phyloP scores from a whole-genome alignment of 2,329 filamentous ascomycete genomes.

The Didymella lethalis region DNA sequence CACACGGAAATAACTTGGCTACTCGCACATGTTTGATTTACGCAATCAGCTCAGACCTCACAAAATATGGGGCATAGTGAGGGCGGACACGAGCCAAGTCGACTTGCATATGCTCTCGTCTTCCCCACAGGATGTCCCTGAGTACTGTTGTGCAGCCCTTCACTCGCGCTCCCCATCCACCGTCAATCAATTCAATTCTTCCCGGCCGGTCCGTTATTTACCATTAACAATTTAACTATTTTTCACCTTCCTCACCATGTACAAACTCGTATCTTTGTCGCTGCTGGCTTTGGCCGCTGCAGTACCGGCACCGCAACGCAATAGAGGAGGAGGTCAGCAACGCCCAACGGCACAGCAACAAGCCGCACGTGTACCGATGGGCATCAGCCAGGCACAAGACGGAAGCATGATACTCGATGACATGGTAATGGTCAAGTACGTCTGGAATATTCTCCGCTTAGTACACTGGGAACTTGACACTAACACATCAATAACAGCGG shows the following conservation, averaged over 20 bases:
- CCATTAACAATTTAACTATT: not conserved
- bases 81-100: slow-evolving; percentile 2
- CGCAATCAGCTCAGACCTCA: slow-evolving; percentile 3
- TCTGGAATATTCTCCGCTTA: not conserved
- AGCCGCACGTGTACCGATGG: slow-evolving; percentile 47
- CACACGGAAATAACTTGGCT: slow-evolving; percentile 17
- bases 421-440: slow-evolving; percentile 56
- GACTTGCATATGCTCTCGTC: slow-evolving; percentile 8
- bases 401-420: slow-evolving; percentile 65
- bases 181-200: slow-evolving; percentile 4
- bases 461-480: not conserved
- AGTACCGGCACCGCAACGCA: slow-evolving; percentile 34
- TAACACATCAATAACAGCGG: slow-evolving; percentile 48
- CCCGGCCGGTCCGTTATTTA: slow-evolving; percentile 40
- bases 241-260: slow-evolving; percentile 24
- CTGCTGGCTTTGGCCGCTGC: slow-evolving; percentile 35
- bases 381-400: slow-evolving; percentile 58
- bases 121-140: slow-evolving; percentile 4
- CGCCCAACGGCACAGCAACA: slow-evolving; percentile 44
- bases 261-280: slow-evolving; percentile 27
- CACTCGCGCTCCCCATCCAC: slow-evolving; percentile 1
- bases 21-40: slow-evolving; percentile 19
- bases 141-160: slow-evolving; percentile 14
- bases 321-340: slow-evolving; percentile 27
- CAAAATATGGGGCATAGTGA: not conserved